A percentile compares a stretch with the other conserved stretches of the same genome.
These are phyloP conservation scores for Euphrasia arctica DNA, from an alignment of 305 asterid genomes.

Conservation along the genomic window DNA sequence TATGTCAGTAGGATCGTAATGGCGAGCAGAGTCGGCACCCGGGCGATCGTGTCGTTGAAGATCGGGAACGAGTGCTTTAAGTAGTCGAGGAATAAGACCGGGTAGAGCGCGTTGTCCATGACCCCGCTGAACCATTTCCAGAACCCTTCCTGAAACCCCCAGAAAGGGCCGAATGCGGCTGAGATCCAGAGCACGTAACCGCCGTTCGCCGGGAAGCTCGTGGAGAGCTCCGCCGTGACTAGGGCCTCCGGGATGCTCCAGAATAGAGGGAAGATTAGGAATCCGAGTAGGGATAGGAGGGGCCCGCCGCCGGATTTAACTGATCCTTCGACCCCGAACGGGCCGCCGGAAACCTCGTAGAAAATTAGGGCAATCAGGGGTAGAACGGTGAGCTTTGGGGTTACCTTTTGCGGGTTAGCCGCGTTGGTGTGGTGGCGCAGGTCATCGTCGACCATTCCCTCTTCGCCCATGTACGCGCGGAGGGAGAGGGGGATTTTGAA, in stretches of 20 bases:
- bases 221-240: constrained; percentile 76
- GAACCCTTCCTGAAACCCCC: constrained; percentile 83
- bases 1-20: constrained; percentile 58
- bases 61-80: constrained; percentile 65
- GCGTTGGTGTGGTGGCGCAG: constrained; percentile 4
- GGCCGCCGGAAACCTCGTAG: constrained; percentile 93
- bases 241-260: constrained; percentile 94
- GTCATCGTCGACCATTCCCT: constrained; percentile 32
- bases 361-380: constrained; percentile 77
- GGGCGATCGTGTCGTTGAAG: constrained; percentile 34
- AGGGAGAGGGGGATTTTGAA: not conserved
- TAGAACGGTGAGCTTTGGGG: constrained; percentile 55
- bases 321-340: constrained; percentile 86
- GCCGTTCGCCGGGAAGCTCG: constrained; percentile 76
- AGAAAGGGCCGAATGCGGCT: constrained; percentile 74
- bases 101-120: constrained; percentile 82
- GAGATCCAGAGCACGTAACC: constrained; percentile 88
- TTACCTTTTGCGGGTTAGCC: constrained; percentile 28
- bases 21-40: constrained; percentile 63
- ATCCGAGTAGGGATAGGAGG: constrained; percentile 61
- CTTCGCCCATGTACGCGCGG: constrained; percentile 36
- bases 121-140: constrained; percentile 93
- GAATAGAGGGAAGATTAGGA: constrained; percentile 67
- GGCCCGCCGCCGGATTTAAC: constrained; percentile 78
- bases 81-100: constrained; percentile 73